These are phyloP conservation scores for Schrenkiella parvula DNA, from an alignment of 345 rosid genomes.

Conservation along the genomic window DNA sequence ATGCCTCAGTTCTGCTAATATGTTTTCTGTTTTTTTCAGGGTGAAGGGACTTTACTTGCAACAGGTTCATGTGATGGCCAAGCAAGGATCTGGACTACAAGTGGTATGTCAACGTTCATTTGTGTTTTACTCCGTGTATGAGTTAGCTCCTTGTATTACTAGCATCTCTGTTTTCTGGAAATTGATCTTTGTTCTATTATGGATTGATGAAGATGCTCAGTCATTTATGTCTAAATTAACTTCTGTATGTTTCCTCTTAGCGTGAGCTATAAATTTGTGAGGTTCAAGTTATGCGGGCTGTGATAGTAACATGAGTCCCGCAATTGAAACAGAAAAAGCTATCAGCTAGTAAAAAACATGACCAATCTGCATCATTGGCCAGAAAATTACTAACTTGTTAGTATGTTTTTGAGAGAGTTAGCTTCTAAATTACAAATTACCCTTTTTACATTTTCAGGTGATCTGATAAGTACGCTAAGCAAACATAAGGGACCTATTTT, in stretches of 20 bases:
- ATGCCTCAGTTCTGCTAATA: constrained; percentile 8
- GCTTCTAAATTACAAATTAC: neutral
- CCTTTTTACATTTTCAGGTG: constrained; percentile 45
- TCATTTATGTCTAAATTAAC: neutral
- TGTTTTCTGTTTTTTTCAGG: constrained; percentile 41
- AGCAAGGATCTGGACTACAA: constrained; percentile 85
- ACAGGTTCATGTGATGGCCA: constrained; percentile 98
- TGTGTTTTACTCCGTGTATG: neutral
- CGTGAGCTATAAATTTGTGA: neutral
- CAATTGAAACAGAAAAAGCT: neutral
- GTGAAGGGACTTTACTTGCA: constrained; percentile 90
- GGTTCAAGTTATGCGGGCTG: neutral
- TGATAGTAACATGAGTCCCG: neutral
- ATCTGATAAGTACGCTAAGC: constrained; percentile 72
- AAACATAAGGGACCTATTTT: constrained; percentile 97
- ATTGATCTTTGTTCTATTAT: neutral
- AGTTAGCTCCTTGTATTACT: neutral
- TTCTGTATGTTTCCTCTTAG: neutral
- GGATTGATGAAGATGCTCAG: neutral
- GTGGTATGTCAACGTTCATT: constrained; percentile 46
- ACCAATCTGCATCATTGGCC: neutral
- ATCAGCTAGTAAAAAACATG: neutral
- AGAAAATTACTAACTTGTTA: neutral
- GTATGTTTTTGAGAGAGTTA: constrained; percentile 4
- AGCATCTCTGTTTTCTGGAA: neutral